phyloP scores from a whole-genome alignment of 2,329 filamentous ascomycete species.

The Penicillium sp. region DNA sequence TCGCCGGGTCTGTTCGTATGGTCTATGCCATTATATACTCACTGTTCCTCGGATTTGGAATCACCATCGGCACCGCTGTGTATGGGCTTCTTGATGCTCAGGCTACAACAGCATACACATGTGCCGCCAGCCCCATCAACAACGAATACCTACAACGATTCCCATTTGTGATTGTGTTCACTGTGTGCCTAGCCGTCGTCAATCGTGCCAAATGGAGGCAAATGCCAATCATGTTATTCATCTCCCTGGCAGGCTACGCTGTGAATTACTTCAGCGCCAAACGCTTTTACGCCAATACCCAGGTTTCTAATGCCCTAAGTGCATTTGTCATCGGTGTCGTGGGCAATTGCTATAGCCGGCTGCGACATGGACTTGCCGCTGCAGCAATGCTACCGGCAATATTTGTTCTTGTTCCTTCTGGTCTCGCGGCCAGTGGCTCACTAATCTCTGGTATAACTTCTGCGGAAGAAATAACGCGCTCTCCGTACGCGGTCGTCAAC shows the following conservation, averaged over 20 bases:
- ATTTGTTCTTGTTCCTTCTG: slow-evolving; percentile 67
- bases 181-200: slow-evolving; percentile 73
- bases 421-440: slow-evolving; percentile 59
- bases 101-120: slow-evolving; percentile 53
- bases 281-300: slow-evolving; percentile 68
- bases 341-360: slow-evolving; percentile 75
- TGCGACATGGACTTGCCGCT: slow-evolving; percentile 75
- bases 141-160: slow-evolving; percentile 57
- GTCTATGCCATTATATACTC: slow-evolving; percentile 76
- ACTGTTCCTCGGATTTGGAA: slow-evolving; percentile 71
- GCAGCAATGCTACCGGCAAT: slow-evolving; percentile 86
- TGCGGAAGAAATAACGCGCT: slow-evolving; percentile 55
- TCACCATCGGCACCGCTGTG: slow-evolving; percentile 66
- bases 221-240: slow-evolving; percentile 72
- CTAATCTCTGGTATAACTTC: slow-evolving; percentile 59
- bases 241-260: slow-evolving; percentile 72
- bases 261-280: slow-evolving; percentile 73
- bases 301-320: slow-evolving; percentile 76
- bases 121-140: slow-evolving; percentile 52
- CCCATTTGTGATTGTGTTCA: slow-evolving; percentile 72
- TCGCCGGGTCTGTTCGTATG: slow-evolving; percentile 72
- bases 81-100: slow-evolving; percentile 63
- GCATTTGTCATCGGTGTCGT: slow-evolving; percentile 75
- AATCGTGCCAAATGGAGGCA: slow-evolving; percentile 82
- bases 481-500: slow-evolving; percentile 21